phyloP scores from a whole-genome alignment of 441 rosid species.

The Adansonia rubrostipa region DNA sequence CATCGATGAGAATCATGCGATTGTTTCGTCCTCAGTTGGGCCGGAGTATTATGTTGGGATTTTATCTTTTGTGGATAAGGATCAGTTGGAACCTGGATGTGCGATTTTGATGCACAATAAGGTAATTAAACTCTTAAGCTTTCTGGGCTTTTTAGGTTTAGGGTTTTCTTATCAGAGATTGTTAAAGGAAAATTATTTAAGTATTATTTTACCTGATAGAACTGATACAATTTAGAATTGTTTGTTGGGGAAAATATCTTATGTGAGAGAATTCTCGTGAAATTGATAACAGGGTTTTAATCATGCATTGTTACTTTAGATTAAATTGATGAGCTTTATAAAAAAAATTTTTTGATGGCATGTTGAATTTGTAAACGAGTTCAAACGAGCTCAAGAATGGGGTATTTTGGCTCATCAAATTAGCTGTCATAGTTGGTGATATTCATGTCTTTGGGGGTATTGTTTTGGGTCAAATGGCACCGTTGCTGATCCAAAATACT shows the following conservation, averaged over 20 bases:
- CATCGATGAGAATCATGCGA: constrained; percentile 96
- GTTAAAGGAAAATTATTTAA: background rate
- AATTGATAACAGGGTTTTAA: background rate
- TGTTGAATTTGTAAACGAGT: background rate
- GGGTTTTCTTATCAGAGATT: background rate
- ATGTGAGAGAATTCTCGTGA: background rate
- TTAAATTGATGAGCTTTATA: background rate
- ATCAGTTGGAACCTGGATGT: constrained; percentile 94
- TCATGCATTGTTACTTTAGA: background rate
- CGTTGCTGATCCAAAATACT: background rate
- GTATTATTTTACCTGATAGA: background rate
- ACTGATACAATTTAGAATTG: background rate
- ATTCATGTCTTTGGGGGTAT: background rate
- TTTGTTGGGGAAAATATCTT: background rate
- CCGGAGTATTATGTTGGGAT: constrained; percentile 97
- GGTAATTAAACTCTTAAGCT: constrained; percentile 44
- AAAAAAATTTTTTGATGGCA: background rate
- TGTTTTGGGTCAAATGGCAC: background rate
- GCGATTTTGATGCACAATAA: constrained; percentile 96
- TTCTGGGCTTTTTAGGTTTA: background rate
- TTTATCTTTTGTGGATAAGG: constrained; percentile 87
- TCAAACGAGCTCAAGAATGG: background rate
- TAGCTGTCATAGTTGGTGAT: background rate
- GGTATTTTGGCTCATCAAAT: background rate
- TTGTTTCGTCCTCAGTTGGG: constrained; percentile 94